Evolutionary conservation across 2,329 filamentous ascomycete genomes (phyloP).

Genomic region (Exophiala viscosa): DNA sequence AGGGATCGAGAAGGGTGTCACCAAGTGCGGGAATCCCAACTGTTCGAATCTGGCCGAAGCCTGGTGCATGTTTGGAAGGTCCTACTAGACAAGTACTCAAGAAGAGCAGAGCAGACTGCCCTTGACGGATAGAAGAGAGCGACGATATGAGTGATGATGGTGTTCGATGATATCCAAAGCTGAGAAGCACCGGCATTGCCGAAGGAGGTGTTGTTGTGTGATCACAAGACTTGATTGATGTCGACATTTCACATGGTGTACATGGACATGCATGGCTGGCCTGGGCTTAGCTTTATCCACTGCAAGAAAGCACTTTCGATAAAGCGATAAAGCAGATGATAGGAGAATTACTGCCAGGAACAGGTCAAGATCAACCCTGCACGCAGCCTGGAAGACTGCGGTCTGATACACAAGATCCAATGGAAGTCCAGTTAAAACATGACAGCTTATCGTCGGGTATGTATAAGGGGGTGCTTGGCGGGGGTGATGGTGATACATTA

Average conservation of each 20-base stretch:
- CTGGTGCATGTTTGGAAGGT: slow-evolving; percentile 87
- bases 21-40: slow-evolving; percentile 87
- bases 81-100: slow-evolving; percentile 21
- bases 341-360: slow-evolving; percentile 6
- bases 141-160: not conserved
- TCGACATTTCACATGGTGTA: no score
- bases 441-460: not conserved
- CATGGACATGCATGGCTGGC: no score
- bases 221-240: not conserved
- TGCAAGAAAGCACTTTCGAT: not conserved
- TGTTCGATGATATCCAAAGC: not conserved
- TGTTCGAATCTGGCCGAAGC: slow-evolving; percentile 72
- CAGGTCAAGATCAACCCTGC: slow-evolving; percentile 13
- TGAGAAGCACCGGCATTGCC: not conserved
- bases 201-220: not conserved
- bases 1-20: slow-evolving; percentile 72
- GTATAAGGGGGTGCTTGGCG: slow-evolving; percentile 19
- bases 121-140: not conserved
- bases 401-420: not conserved
- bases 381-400: not conserved
- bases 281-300: slow-evolving; percentile 15
- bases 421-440: not conserved
- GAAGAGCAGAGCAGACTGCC: slow-evolving; percentile 1
- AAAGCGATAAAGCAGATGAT: slow-evolving; percentile 3
- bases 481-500: slow-evolving; percentile 5